A percentile compares a stretch with the other conserved stretches of the same genome.
phyloP scores from a whole-genome alignment of 495 filamentous ascomycete genomes.

The Hyaloscypha finlandica region DNA sequence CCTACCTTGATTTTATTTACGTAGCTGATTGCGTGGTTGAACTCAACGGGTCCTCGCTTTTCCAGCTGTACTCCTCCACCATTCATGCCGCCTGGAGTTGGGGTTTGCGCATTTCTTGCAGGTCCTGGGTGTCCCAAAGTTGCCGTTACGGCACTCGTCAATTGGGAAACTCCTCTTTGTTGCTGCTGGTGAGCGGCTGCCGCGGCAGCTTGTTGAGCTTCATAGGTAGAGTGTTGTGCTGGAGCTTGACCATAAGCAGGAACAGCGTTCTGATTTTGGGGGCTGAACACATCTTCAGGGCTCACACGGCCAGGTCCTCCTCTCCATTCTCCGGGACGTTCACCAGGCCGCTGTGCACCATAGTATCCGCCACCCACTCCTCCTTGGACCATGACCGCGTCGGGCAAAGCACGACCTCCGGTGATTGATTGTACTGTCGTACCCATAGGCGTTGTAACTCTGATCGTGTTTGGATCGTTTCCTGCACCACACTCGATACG shows the following conservation, averaged over 20 bases:
- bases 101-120: conserved; percentile 43
- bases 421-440: conserved; percentile 59
- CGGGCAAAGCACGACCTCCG: conserved; percentile 44
- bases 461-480: conserved; percentile 91
- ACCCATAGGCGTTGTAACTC: conserved; percentile 95
- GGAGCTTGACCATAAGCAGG: conserved; percentile 46
- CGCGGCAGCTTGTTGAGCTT: conserved; percentile 48
- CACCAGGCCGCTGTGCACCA: conserved; percentile 41
- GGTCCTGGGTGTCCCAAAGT: conserved; percentile 40
- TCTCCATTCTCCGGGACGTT: conserved; percentile 47
- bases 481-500: conserved; percentile 93
- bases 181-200: conserved; percentile 72
- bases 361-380: conserved; percentile 36
- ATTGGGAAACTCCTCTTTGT: conserved; percentile 77
- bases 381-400: conserved; percentile 38
- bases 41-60: conserved; percentile 94
- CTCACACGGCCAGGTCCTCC: conserved; percentile 58
- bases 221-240: conserved; percentile 45
- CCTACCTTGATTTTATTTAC: conserved; percentile 99
- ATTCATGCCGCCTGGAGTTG: conserved; percentile 48
- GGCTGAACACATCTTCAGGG: conserved; percentile 53
- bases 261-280: conserved; percentile 47
- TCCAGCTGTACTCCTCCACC: conserved; percentile 61
- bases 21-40: conserved; percentile 99
- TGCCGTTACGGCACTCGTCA: conserved; percentile 71